Evolutionary conservation across 495 filamentous ascomycete species (phyloP), one percentile per base, ranked within the genome.

Genomic region (Talaromyces stipitatus): DNA sequence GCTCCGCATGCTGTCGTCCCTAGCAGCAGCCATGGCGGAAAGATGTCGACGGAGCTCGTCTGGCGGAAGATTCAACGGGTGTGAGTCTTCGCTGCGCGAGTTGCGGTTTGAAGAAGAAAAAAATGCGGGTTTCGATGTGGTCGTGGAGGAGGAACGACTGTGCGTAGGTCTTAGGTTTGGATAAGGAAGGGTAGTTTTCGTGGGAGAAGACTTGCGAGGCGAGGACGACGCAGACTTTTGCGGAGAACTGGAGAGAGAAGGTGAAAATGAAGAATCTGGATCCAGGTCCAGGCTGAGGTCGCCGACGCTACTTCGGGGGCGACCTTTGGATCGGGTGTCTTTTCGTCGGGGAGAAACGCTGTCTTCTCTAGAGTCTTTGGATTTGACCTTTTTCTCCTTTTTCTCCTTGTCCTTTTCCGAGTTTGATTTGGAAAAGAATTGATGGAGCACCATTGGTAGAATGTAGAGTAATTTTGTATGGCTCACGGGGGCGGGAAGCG

Each of bases 51-150:
- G 85, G 59, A 88, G 79, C 79, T 95, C 84, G 71, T 94, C 89
- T 36, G 89, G 90, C 2, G 86, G 90, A 29, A 92, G 82, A 66
- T 96, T 95, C 50, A 95, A 78, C 32, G 91, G 91, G 69, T 95
- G 91, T 7, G 78, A 80, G 60, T 90, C 82, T 50, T 78, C 78
- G 65, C 89, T 87, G 71, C 80, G 75, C 56, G 82, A 81, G 67
- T 76, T 66, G 60, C 71, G 69, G 56, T 62, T 56, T 24, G 64
- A 52, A 47, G 64, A 52, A 47, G 57, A 48, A 33, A 59, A 59
- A 45, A 27, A 36, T 29, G 56, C 54, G 60, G 57, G 46, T 30
- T 64, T 61, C 23, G 54, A 57, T 50, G 70, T 66, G 30, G 70
- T 62, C 27, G 66, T 65, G 28, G 67, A 69, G 36, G 72, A 66